Base-by-base conservation (phyloP, 2,329 filamentous ascomycete genomes). In the Calonectria pteridis region DNA sequence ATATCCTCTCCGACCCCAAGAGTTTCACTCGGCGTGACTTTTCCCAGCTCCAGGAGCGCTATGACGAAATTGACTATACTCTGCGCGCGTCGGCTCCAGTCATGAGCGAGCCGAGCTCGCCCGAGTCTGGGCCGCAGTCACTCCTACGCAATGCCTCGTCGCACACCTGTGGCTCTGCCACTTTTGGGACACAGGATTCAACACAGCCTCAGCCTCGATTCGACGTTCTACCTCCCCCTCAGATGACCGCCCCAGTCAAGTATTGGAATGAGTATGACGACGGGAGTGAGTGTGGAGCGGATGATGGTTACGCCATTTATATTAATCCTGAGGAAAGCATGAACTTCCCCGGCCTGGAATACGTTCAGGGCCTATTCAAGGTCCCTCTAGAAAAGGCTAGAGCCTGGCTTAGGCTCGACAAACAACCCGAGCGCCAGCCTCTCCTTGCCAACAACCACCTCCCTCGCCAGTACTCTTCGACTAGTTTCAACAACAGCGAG, bases 211-310 rank as follows among this genome's bases (percentile, higher is more conserved):
- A 77, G 31, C 77, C 79, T 66, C 74, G 37, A 23, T 85, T 84
- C 69, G 80, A 83, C 6, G 77, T 79, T 23, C 76, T 85, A 4
- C 83, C 83, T 3, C 80, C 82, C 13, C 77, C 83, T 6, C 72
- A 77, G 18, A 74, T 78, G 43, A 68, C 78, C 10, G 78, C 82
- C 10, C 82, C 82, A 65, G 79, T 84, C 20, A 86, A 87, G 58
- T 97, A 96, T 81, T 97, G 95, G 94, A 96, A 94, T 83, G 95
- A 97, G 83, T 97, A 96, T 83, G 95, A 97, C 77, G 86, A 96
- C 81, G 94, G 94, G 11, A 95, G 94, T 81, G 94, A 95, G 69
- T 86, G 84, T 3, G 90, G 88, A 64, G 91, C 88, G 18, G 88
- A 91, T 46, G 77, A 77, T 53, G 89, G 89, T 35, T 97, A 95